phyloP scores from a whole-genome alignment of 2,329 filamentous ascomycete genomes.

The Claviceps quebecensis region DNA sequence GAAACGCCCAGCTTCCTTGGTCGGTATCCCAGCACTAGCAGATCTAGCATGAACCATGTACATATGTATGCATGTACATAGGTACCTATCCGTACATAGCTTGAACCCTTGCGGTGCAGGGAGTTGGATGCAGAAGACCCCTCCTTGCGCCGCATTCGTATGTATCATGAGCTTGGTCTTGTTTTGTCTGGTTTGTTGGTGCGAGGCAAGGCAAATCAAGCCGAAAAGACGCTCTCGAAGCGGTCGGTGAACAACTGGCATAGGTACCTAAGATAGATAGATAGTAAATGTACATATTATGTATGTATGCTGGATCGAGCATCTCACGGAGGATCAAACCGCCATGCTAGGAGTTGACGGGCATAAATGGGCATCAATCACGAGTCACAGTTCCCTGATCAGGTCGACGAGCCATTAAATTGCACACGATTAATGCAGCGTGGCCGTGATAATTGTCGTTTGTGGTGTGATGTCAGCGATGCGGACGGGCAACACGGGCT shows the following conservation, averaged over 20 bases:
- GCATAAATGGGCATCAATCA: neutral
- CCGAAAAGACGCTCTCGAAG: neutral
- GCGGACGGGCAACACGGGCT: neutral
- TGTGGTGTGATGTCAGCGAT: neutral
- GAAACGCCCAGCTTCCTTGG: neutral
- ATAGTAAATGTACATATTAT: neutral
- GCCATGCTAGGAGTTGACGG: neutral
- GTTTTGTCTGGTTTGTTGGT: neutral
- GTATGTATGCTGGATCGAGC: neutral
- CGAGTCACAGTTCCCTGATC: neutral
- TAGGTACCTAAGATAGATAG: neutral
- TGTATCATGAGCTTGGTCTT: neutral
- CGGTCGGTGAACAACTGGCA: neutral
- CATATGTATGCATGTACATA: too few relatives aligned
- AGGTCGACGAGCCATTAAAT: neutral
- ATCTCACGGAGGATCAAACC: neutral
- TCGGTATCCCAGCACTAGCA: neutral
- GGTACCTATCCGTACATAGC: neutral
- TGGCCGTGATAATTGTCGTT: neutral
- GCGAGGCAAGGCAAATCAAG: too few relatives aligned
- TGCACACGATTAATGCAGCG: neutral
- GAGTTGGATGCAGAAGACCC: neutral
- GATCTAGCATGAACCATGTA: neutral
- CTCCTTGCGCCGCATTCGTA: neutral
- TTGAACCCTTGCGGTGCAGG: neutral